A percentile compares a stretch with the other conserved stretches of the same genome.
Evolutionary conservation across 2,329 filamentous ascomycete species (phyloP).

Genomic region (Elsinoe ampelina): DNA sequence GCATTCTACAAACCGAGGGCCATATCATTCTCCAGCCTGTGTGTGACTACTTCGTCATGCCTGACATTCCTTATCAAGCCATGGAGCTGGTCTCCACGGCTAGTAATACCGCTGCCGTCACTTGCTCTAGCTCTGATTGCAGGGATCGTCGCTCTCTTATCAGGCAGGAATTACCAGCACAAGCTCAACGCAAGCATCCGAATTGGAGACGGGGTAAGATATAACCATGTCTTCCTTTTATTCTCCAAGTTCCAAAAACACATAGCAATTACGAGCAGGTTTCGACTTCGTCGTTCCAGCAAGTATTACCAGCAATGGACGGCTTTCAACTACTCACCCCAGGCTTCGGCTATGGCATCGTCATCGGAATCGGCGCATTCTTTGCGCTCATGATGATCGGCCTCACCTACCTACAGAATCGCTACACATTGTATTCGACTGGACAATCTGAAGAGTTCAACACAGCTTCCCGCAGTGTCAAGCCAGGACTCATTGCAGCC

Average conservation of each 20-base stretch:
- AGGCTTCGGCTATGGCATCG: constrained; percentile 44
- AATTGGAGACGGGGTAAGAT: not conserved
- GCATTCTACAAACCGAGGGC: no score
- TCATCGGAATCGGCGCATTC: constrained; percentile 61
- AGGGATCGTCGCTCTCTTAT: constrained; percentile 1
- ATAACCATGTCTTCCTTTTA: not conserved
- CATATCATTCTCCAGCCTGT: no score
- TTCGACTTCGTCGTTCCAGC: not conserved
- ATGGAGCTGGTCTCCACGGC: no score
- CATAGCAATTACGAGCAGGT: not conserved
- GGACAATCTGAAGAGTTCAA: constrained; percentile 65
- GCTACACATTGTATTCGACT: constrained; percentile 34
- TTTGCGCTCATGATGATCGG: constrained; percentile 47
- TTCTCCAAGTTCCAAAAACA: not conserved
- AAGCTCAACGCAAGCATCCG: not conserved
- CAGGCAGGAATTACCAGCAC: not conserved
- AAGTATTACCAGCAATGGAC: not conserved
- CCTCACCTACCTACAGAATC: constrained; percentile 26
- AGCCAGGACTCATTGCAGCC: constrained; percentile 75
- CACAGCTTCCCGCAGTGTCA: constrained; percentile 76
- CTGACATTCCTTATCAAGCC: no score
- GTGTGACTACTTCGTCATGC: no score
- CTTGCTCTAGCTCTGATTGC: no score
- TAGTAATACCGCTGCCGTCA: no score
- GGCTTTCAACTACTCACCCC: constrained; percentile 1